Evolutionary conservation across 768 basidiomycete species (phyloP).

Genomic region (Amanita polypyramis): DNA sequence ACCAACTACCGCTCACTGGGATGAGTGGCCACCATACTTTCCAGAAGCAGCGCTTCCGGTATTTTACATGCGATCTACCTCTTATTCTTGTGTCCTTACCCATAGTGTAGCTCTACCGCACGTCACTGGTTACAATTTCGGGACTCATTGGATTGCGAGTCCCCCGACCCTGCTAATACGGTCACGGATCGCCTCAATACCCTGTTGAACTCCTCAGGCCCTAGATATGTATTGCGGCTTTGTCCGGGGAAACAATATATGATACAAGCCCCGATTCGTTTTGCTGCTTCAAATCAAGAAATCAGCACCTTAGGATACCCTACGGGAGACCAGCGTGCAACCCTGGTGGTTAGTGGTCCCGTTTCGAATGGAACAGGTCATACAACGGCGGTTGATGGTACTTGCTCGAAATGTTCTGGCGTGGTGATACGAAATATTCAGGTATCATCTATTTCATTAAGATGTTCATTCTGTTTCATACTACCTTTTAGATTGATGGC

Average conservation of each 20-base stretch:
- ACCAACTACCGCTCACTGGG: no score
- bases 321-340: constrained; percentile 53
- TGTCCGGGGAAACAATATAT: constrained; percentile 56
- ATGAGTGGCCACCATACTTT: no score
- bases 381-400: constrained; percentile 63
- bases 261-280: constrained; percentile 56
- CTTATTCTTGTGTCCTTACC: background rate
- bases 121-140: background rate
- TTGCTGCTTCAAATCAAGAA: constrained; percentile 62
- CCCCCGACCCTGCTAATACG: constrained; percentile 45
- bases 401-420: constrained; percentile 46
- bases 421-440: constrained; percentile 64
- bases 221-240: constrained; percentile 54
- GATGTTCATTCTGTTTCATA: background rate
- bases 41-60: background rate
- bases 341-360: constrained; percentile 57
- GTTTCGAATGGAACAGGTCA: constrained; percentile 54
- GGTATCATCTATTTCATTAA: constrained; percentile 21
- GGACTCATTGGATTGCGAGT: constrained; percentile 20
- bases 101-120: background rate
- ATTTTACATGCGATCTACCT: background rate
- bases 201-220: constrained; percentile 53
- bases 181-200: constrained; percentile 59
- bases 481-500: constrained; percentile 47
- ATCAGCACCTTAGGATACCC: constrained; percentile 78